Evolutionary conservation across 2,329 filamentous ascomycete species (phyloP), one percentile per base, ranked within the genome.

Genomic region (Fusarium robinianum): DNA sequence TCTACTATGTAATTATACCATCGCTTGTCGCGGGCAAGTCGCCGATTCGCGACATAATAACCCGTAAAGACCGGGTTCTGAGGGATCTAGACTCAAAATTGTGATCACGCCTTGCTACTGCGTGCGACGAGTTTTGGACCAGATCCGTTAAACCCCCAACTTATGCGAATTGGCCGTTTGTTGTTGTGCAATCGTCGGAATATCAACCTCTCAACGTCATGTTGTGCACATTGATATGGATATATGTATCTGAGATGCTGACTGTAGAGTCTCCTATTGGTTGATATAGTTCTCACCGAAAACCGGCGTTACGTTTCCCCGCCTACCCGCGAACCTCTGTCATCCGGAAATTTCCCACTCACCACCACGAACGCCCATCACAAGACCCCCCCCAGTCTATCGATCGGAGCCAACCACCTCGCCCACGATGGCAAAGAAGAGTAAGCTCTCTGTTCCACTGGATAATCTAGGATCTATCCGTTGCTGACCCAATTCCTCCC

Each of bases 351-450:
- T 60, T 62, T 60, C 49, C 46, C 42, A 51, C 31, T 24, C 45
- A 49, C 27, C 46, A 46, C 46, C 44, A 47, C 39, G 46, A 43
- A 35, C 25, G 40, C 18, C 24, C 27, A 32, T 32, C 42, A 34
- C 34, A 49, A 36, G 48, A 47, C 30, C 12, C 4, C 25, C n/a
- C n/a, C 27, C 49, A 57, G 55, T 38, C 46, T 34, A 39, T 36
- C 29, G 32, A 50, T 43, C 41, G 27, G 29, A 49, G 38, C 34
- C 19, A 21, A 9, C 21, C 29, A 25, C 35, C 31, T 54, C 42
- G 36, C 26, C 48, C 52, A 58, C 31, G 23, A 61, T 61, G 58
- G 58, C 59, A 48, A 62, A 62, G 55, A 62, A 62, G 41, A 49
- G 59, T 62, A 53, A 24, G 31, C 12, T n/a, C 9, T 8, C 21